Conservation (phyloP, 2,329 filamentous ascomycete genomes). For the Xylariaceae sp. region DNA sequence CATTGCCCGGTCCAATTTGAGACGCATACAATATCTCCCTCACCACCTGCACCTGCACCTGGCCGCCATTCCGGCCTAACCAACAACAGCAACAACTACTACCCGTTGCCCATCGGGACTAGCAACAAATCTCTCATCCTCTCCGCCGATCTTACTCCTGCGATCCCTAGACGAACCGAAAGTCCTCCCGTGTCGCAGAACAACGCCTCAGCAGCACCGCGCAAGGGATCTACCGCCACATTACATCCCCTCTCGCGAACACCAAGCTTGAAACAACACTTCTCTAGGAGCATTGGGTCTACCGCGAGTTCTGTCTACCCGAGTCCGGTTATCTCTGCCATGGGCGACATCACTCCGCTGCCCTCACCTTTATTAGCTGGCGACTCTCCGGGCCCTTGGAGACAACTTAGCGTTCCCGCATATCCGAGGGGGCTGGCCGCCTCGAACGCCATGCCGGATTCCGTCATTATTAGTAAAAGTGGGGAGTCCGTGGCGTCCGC, state of each 20-base stretch:
- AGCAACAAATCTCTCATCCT: conserved; percentile 33
- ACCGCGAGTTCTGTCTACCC: conserved; percentile 63
- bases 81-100: conserved; percentile 21
- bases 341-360: conserved; percentile 73
- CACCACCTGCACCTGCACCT: conserved; percentile 34
- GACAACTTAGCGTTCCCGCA: conserved; percentile 44
- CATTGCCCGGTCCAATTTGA: conserved; percentile 33
- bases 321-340: conserved; percentile 67
- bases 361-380: conserved; percentile 66
- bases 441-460: conserved; percentile 37
- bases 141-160: conserved; percentile 35
- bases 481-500: conserved; percentile 50
- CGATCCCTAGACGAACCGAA: conserved; percentile 28
- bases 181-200: conserved; percentile 30
- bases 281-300: conserved; percentile 48
- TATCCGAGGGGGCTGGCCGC: conserved; percentile 43
- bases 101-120: conserved; percentile 19
- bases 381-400: conserved; percentile 65
- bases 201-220: conserved; percentile 32
- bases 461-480: conserved; percentile 46
- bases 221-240: conserved; percentile 40
- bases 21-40: conserved; percentile 38
- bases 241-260: conserved; percentile 53
- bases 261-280: conserved; percentile 55
- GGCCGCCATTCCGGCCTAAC: conserved; percentile 16